phyloP scores from a whole-genome alignment of 2,329 filamentous ascomycete genomes.

The Ceratocystis diversiconidia region DNA sequence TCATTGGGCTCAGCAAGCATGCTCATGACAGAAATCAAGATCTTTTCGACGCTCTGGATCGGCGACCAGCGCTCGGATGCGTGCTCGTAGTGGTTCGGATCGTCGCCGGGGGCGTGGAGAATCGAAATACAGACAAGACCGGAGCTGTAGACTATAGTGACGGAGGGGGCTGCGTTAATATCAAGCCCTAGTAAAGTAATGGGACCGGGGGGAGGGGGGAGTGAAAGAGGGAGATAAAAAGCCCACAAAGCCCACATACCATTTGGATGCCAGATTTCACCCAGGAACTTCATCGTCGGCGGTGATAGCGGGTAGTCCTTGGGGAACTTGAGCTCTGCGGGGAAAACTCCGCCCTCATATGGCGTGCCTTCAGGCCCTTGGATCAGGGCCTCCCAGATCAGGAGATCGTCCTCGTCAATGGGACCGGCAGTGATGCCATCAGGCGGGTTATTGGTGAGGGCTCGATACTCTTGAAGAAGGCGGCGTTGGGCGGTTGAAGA shows the following conservation, averaged over 20 bases:
- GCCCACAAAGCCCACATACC: slow-evolving; percentile 36
- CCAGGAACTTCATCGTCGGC: slow-evolving; percentile 89
- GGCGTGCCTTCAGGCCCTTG: slow-evolving; percentile 91
- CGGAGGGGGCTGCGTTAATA: background rate
- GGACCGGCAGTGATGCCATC: slow-evolving; percentile 95
- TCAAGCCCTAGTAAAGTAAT: background rate
- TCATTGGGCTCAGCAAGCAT: slow-evolving; percentile 97
- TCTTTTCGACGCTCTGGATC: slow-evolving; percentile 96
- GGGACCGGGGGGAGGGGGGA: background rate
- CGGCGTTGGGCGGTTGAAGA: slow-evolving; percentile 56
- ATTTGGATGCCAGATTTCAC: slow-evolving; percentile 93
- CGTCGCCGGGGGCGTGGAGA: slow-evolving; percentile 87
- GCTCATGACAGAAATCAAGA: slow-evolving; percentile 91
- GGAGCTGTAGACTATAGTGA: slow-evolving; percentile 61
- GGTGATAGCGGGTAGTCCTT: slow-evolving; percentile 94
- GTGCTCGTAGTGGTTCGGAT: slow-evolving; percentile 96
- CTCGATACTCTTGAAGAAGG: slow-evolving; percentile 91
- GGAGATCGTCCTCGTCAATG: slow-evolving; percentile 83
- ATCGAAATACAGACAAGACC: slow-evolving; percentile 97
- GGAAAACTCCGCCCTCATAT: slow-evolving; percentile 90
- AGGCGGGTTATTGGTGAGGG: slow-evolving; percentile 85
- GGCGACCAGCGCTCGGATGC: slow-evolving; percentile 92
- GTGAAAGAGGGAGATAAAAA: background rate
- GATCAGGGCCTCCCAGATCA: slow-evolving; percentile 92
- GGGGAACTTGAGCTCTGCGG: slow-evolving; percentile 86